phyloP scores from a whole-genome alignment of 352 stramenopile species.

The Pythium sp. region DNA sequence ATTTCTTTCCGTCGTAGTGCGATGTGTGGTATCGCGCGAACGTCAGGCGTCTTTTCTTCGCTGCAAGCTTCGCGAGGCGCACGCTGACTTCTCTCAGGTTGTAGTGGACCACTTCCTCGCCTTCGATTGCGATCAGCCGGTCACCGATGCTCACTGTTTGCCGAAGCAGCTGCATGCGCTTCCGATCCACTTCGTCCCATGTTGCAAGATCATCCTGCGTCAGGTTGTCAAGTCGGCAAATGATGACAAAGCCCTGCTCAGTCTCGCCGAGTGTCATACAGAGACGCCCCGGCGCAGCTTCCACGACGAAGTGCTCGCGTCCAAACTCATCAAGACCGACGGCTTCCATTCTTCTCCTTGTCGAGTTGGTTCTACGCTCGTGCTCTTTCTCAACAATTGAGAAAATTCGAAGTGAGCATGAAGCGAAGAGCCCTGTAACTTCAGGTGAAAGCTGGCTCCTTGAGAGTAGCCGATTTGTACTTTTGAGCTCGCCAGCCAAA shows the following conservation, averaged over 20 bases:
- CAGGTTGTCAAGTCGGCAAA: slow-evolving; percentile 36
- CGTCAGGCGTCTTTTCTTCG: slow-evolving; percentile 37
- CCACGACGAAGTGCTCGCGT: slow-evolving; percentile 43
- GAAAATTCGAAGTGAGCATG: slow-evolving; percentile 19
- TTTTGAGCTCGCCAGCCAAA: background rate
- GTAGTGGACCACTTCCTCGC: slow-evolving; percentile 41
- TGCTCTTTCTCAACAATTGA: background rate
- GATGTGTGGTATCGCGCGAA: slow-evolving; percentile 48
- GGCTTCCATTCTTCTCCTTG: slow-evolving; percentile 18
- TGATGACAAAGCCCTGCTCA: slow-evolving; percentile 41
- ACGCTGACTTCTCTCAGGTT: slow-evolving; percentile 40
- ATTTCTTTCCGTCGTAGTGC: slow-evolving; percentile 24
- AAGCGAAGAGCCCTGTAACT: background rate
- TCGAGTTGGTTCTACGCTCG: background rate
- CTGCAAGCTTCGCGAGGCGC: slow-evolving; percentile 39
- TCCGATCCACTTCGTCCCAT: slow-evolving; percentile 33
- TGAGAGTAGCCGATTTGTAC: background rate
- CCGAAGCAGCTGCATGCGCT: slow-evolving; percentile 30
- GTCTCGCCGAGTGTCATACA: slow-evolving; percentile 54
- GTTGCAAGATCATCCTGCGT: slow-evolving; percentile 20
- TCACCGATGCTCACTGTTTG: slow-evolving; percentile 40
- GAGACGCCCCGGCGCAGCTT: slow-evolving; percentile 45
- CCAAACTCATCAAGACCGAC: slow-evolving; percentile 42
- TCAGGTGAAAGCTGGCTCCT: background rate
- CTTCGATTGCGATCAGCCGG: slow-evolving; percentile 50